Evolutionary conservation across 1,139 yeast species (phyloP).

Genomic region (Taphrina flavorubra): DNA sequence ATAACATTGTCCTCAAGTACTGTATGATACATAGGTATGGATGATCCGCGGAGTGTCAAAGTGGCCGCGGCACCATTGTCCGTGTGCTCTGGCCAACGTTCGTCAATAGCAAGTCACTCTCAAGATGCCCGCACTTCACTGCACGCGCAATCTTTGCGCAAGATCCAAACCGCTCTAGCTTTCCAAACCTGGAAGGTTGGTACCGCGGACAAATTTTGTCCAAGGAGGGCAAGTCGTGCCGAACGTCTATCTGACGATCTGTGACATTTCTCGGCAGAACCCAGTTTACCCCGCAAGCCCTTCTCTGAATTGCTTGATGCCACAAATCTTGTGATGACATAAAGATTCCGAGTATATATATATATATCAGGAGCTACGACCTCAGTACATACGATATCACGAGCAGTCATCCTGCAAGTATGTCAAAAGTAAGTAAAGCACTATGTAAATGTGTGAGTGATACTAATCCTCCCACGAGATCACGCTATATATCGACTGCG

Average conservation of each 20-base stretch:
- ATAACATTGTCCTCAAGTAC: no score
- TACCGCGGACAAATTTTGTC: neutral
- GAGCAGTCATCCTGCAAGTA: neutral
- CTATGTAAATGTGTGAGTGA: neutral
- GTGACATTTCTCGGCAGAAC: neutral
- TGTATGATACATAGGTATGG: no score
- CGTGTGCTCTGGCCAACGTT: no score
- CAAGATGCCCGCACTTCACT: no score
- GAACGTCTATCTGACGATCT: neutral
- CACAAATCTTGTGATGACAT: neutral
- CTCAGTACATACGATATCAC: no score
- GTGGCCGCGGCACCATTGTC: no score
- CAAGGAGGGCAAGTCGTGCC: neutral
- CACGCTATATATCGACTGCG: slow-evolving; percentile 33
- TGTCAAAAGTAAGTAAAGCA: slow-evolving; percentile 9
- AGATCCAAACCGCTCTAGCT: no score
- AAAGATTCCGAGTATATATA: neutral
- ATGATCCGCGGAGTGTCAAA: no score
- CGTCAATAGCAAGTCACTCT: no score
- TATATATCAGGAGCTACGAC: no score
- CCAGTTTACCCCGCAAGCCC: slow-evolving; percentile 1
- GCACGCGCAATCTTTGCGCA: no score
- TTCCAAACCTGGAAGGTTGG: no score
- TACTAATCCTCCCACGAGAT: slow-evolving; percentile 1
- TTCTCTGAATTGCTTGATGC: neutral